Base-by-base conservation (phyloP, 2,329 filamentous ascomycete genomes). In the Fusarium caatingaense region DNA sequence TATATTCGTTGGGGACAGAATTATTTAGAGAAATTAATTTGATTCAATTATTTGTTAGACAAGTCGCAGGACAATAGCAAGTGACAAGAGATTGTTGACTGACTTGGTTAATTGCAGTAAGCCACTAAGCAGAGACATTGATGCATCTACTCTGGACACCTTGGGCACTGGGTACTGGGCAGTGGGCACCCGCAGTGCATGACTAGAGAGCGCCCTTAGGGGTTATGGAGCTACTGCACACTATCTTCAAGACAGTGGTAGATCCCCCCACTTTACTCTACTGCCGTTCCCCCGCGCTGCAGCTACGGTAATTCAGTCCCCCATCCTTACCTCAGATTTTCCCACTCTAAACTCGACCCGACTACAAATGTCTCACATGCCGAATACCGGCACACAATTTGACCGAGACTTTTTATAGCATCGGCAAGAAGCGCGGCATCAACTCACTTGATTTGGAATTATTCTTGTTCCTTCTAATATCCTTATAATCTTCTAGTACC, bases 291-390 rank as follows among this genome's bases (percentile, higher is more conserved):
- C 47, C 46, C 62, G 48, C 48, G 32, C 61, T 65, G 61, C 27
- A 55, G 51, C 60, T 49, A 49, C 34, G 49, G 34, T 21, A 53
- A 53, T 41, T 40, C 44, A 37, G 53, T 48, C 34, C 28, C 28
- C 28, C 28, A 32, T 16, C 30, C 30, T 8, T 32, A 30, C 32
- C 28, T 68, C 48, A 34, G 23, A 47, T 47, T 10, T 34, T 49
- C 48, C 55, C 37, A 54, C 44, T 40, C 44, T 28, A 48, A 69
- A 49, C 44, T 64, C n/a, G 42, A 23, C 25, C 40, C 23, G 55
- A 32, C 51, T 64, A 42, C 65, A 51, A 61, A 44, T 61, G 50
- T 59, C 67, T 70, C 59, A 71, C 44, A 55, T 60, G 55, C 50
- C 41, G 41, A 62, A 53, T 30, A 32, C 45, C 57, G 57, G 49